Conservation (phyloP, 2,329 filamentous ascomycete genomes). For the Bertia moriformis region DNA sequence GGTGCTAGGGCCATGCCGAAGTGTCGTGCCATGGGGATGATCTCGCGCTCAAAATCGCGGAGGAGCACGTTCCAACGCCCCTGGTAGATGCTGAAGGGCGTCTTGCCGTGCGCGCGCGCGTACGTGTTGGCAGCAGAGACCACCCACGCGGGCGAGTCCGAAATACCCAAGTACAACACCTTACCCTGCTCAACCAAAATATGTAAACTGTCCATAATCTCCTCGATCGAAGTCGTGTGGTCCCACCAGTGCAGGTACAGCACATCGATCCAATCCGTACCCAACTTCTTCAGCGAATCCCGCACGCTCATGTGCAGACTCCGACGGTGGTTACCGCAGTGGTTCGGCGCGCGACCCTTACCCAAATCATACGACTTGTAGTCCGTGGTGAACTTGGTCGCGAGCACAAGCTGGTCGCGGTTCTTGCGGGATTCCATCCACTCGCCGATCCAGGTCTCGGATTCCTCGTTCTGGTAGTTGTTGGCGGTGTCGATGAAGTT, state of each 20-base stretch:
- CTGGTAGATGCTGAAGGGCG: conserved; percentile 22
- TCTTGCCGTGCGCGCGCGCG: conserved; percentile 16
- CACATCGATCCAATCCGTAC: conserved; percentile 27
- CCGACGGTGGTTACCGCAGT: conserved; percentile 24
- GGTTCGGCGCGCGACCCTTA: conserved; percentile 22
- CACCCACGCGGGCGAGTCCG: conserved; percentile 23
- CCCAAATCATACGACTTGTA: conserved; percentile 23
- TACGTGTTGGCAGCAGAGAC: conserved; percentile 22
- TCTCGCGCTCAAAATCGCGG: conserved; percentile 24
- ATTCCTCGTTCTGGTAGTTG: conserved; percentile 41
- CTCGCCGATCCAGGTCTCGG: conserved; percentile 40
- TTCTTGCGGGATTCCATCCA: conserved; percentile 34
- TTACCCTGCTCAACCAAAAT: conserved; percentile 23
- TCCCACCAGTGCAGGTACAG: conserved; percentile 30
- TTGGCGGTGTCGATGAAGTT: conserved; percentile 57
- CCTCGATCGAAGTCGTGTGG: conserved; percentile 21
- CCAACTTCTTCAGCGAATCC: conserved; percentile 27
- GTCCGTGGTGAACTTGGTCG: conserved; percentile 37
- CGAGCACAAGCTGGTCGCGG: conserved; percentile 36
- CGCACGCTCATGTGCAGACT: conserved; percentile 24
- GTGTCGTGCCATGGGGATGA: conserved; percentile 23
- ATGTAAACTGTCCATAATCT: conserved; percentile 26
- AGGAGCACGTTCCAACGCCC: conserved; percentile 19
- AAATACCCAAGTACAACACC: conserved; percentile 24
- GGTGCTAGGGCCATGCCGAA: conserved; percentile 36